Conservation (phyloP, 768 basidiomycete species). For the Symmetrospora coprosmae region DNA sequence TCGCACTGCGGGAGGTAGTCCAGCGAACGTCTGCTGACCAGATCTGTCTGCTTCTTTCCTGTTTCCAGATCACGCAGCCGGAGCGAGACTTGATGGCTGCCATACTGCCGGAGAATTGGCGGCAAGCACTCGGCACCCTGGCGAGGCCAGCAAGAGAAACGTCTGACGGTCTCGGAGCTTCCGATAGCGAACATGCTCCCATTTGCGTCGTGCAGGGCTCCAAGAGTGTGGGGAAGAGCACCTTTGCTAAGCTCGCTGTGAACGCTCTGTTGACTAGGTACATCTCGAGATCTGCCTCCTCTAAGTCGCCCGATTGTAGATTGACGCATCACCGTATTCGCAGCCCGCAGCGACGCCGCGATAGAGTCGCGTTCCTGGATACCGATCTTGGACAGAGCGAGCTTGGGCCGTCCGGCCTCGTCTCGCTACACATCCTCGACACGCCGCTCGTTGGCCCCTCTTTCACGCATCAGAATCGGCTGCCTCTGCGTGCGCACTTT, state of each 20-base stretch:
- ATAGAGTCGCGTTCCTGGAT: conserved; percentile 76
- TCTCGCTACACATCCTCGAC: conserved; percentile 61
- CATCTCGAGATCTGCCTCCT: conserved; percentile 31
- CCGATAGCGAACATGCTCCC: neutral
- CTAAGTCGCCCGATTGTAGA: too few relatives aligned
- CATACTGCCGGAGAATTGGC: conserved; percentile 13
- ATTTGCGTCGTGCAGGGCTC: conserved; percentile 57
- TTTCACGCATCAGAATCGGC: conserved; percentile 58
- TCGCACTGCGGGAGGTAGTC: too few relatives aligned
- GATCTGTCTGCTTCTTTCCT: too few relatives aligned
- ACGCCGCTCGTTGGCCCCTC: conserved; percentile 56
- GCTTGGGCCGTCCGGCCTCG: conserved; percentile 73
- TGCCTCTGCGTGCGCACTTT: conserved; percentile 63
- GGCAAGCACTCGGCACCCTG: neutral
- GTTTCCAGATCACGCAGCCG: conserved; percentile 1
- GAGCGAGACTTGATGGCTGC: conserved; percentile 7
- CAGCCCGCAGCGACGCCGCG: conserved; percentile 44
- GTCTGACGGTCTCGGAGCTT: neutral
- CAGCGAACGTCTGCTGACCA: too few relatives aligned
- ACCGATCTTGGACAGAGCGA: conserved; percentile 89
- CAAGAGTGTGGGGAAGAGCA: conserved; percentile 80
- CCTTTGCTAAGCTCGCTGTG: conserved; percentile 58
- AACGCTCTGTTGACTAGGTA: conserved; percentile 55
- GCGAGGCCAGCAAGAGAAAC: neutral
- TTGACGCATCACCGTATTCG: neutral